phyloP scores from a whole-genome alignment of 2,329 filamentous ascomycete genomes.

The Botryosphaeria dothidea region DNA sequence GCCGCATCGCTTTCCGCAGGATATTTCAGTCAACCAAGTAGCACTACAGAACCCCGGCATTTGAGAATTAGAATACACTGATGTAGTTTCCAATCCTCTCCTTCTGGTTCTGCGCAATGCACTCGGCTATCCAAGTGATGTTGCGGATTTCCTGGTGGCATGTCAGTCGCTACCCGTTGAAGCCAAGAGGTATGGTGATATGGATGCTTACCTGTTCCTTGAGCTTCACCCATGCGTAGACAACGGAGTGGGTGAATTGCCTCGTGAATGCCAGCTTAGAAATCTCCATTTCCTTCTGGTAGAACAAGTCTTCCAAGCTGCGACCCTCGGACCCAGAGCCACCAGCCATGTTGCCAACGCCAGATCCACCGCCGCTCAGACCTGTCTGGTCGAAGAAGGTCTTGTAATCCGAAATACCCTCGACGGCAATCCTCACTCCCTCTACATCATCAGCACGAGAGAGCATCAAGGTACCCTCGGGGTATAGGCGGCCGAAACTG shows the following conservation, averaged over 20 bases:
- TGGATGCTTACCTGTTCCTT: constrained; percentile 78
- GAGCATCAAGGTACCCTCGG: constrained; percentile 92
- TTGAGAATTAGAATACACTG: constrained; percentile 74
- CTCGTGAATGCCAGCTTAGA: constrained; percentile 93
- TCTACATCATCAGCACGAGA: constrained; percentile 93
- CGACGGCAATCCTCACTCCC: constrained; percentile 88
- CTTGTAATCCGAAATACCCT: constrained; percentile 92
- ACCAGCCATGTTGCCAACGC: constrained; percentile 81
- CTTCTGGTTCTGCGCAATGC: constrained; percentile 99
- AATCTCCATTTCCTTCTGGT: constrained; percentile 99
- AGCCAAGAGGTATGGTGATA: neutral
- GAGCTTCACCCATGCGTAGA: constrained; percentile 97
- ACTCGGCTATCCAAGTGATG: constrained; percentile 99
- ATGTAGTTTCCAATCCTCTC: constrained; percentile 99
- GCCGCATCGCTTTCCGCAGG: constrained; percentile 15
- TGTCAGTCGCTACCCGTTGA: neutral
- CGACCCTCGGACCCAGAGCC: constrained; percentile 78
- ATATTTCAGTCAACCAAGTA: constrained; percentile 16
- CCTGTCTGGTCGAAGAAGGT: constrained; percentile 92
- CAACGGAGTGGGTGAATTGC: constrained; percentile 91
- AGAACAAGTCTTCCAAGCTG: constrained; percentile 96
- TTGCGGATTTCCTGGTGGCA: constrained; percentile 86
- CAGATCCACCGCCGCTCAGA: constrained; percentile 68
- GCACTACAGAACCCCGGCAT: constrained; percentile 1
- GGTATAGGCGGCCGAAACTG: constrained; percentile 84